Base-by-base conservation (phyloP, 148 eudicot genomes). In the Amaranthus cruentus region DNA sequence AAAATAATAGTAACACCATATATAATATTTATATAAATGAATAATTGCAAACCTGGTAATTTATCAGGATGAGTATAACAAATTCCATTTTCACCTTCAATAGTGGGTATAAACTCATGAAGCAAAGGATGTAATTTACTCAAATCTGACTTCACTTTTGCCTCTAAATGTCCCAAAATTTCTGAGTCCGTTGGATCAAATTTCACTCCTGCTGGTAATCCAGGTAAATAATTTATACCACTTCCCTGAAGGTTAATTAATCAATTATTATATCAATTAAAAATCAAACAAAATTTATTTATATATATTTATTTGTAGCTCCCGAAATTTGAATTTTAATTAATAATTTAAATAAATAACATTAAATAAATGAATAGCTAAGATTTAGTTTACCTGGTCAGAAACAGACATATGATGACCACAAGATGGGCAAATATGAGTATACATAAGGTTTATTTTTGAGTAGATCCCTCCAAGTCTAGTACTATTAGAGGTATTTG, bases 61-160 rank as follows among this genome's bases (percentile, higher is more conserved):
- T 85, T 95, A 71, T 91, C 96, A 48, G 98, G 98, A 72, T 95
- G 98, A 69, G 97, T 86, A 60, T 87, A 90, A 67, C 98, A 95
- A 80, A 95, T 95, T 10, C 98, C 98, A 82, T 87, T 88, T 75
- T 95, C 92, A 9, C 96, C 93, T n/a, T 90, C 88, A 59, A 95
- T 84, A 0, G 93, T 91, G 1, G 87, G 96, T 68, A 95, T 95
- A 73, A 95, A 95, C 66, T 91, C 89, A 79, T 91, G 85, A 28
- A 91, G 88, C 3, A 91, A 73, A 43, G 98, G 97, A 79, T 94
- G 98, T 55, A 94, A 62, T 52, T 79, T 87, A 44, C 73, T 53
- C 9, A 75, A 58, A 85, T 95, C 87, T 51, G 80, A 76, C 13
- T 68, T 62, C 57, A 87, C 89, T 70, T 95, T 95, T 0, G 92